Conservation (phyloP, 805 yeast genomes). For the Metschnikowia baotianmanensis region DNA sequence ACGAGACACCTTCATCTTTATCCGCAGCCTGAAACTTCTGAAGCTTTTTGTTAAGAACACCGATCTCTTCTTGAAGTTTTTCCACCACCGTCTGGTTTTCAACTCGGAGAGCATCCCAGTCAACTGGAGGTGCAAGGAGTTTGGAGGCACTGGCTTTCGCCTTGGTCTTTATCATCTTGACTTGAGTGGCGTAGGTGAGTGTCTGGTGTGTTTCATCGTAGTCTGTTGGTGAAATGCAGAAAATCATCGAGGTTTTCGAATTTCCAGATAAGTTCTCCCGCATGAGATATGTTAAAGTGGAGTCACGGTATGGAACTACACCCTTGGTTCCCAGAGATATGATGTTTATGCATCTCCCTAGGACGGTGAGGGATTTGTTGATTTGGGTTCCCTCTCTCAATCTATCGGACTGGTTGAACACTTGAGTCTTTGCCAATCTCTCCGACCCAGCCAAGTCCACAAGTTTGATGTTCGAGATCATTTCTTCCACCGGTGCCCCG, state of each 20-base stretch:
- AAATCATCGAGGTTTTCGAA: constrained; percentile 85
- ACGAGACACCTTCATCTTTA: constrained; percentile 19
- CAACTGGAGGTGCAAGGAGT: constrained; percentile 27
- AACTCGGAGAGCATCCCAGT: constrained; percentile 31
- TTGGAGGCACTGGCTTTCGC: constrained; percentile 46
- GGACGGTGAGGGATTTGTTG: constrained; percentile 72
- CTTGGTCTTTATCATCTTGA: constrained; percentile 61
- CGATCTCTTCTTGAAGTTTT: constrained; percentile 32
- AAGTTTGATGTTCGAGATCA: constrained; percentile 58
- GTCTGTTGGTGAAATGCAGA: constrained; percentile 78
- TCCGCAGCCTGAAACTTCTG: constrained; percentile 11
- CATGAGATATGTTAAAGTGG: constrained; percentile 69
- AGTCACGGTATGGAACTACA: constrained; percentile 70
- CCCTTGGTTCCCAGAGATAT: constrained; percentile 42
- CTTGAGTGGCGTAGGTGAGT: constrained; percentile 73
- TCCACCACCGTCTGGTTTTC: constrained; percentile 28
- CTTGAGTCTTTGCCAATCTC: constrained; percentile 59
- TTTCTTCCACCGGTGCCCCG: constrained; percentile 45
- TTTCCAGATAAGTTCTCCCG: constrained; percentile 80
- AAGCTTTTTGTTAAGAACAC: constrained; percentile 24
- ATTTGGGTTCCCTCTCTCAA: constrained; percentile 75
- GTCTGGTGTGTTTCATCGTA: constrained; percentile 78
- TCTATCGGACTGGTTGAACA: constrained; percentile 51
- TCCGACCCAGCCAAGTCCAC: constrained; percentile 88
- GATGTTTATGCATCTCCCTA: constrained; percentile 63